Evolutionary conservation across 2,329 filamentous ascomycete genomes (phyloP), one percentile per base, ranked within the genome.

Genomic region (Calycina herbarum): DNA sequence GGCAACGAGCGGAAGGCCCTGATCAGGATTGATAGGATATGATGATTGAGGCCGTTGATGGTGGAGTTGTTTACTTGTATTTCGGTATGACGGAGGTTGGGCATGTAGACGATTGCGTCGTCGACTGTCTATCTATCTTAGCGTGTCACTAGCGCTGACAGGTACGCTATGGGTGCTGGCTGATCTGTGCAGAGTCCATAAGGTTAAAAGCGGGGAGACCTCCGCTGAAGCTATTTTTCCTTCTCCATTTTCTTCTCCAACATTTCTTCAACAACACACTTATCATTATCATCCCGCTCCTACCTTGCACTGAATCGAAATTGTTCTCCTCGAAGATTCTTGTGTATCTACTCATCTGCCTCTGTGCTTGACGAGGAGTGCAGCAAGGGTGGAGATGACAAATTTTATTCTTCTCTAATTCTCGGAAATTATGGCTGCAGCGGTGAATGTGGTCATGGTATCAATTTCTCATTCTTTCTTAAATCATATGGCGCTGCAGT

Each of bases 211-310:
- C 56, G 56, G 56, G 56, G 56, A 57, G 13, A 35, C 31, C 31
- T 57, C 56, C 56, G 56, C 31, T 8, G 31, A 38, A 33, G 15
- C 20, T 29, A n/a, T 8, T 58, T 58, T 35, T 35, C 58, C 15
- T 31, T 20, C 45, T 20, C 45, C 42, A 20, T 51, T 61, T 51
- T 48, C 31, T 35, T 45, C 56, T 45, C 17, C 54, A 63, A 58
- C n/a, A n/a, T 57, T 58, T 31, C 88, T 86, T 45, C 24, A 33
- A n/a, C 29, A 57, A 56, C 59, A 73, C 76, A 75, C 75, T 74
- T 74, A 75, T 74, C 78, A 78, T 79, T 79, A 75, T 74, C 78
- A 78, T 79, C 79, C 75, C 76, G 77, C 74, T 76, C 73, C 73
- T 77, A 78, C 68, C 74, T 17, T 40, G 8, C 35, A 38, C 35